phyloP scores from a whole-genome alignment of 2,329 filamentous ascomycete genomes.

The Trichoderma lentiforme region DNA sequence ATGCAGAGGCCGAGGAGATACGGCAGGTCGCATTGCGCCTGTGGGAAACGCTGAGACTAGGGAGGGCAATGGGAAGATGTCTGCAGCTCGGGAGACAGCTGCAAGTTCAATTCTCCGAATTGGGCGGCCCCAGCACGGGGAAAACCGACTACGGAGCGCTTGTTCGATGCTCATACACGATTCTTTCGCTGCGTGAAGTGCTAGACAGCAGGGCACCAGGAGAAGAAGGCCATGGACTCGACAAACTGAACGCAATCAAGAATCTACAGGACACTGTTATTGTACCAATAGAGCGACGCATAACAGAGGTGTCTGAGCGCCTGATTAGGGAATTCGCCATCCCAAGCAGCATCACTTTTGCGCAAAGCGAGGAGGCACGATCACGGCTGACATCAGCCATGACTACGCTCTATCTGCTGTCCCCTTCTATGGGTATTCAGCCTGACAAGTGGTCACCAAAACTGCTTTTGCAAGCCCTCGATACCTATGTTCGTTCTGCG shows the following conservation, averaged over 20 bases:
- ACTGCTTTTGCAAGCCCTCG: constrained; percentile 71
- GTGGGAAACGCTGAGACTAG: constrained; percentile 75
- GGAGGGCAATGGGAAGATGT: constrained; percentile 72
- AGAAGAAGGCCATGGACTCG: constrained; percentile 74
- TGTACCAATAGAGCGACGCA: constrained; percentile 66
- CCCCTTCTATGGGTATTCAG: constrained; percentile 56
- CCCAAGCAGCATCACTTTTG: constrained; percentile 52
- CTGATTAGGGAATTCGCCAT: constrained; percentile 82
- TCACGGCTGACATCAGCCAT: constrained; percentile 71
- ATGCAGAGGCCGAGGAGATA: constrained; percentile 82
- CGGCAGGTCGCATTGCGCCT: constrained; percentile 72
- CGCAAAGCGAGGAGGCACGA: constrained; percentile 70
- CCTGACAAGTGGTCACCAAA: constrained; percentile 61
- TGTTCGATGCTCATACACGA: constrained; percentile 75
- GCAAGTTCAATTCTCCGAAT: constrained; percentile 77
- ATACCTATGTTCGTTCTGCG: constrained; percentile 76
- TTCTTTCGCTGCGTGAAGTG: constrained; percentile 72
- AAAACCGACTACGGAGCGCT: constrained; percentile 75
- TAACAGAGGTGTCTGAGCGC: constrained; percentile 72
- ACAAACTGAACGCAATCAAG: constrained; percentile 67
- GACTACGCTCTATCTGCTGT: constrained; percentile 75
- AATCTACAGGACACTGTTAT: constrained; percentile 68
- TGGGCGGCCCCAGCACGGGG: constrained; percentile 41
- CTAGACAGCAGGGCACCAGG: constrained; percentile 64
- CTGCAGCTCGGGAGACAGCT: constrained; percentile 81